Evolutionary conservation across 2,329 filamentous ascomycete genomes (phyloP).

Genomic region (Talaromyces sp.): DNA sequence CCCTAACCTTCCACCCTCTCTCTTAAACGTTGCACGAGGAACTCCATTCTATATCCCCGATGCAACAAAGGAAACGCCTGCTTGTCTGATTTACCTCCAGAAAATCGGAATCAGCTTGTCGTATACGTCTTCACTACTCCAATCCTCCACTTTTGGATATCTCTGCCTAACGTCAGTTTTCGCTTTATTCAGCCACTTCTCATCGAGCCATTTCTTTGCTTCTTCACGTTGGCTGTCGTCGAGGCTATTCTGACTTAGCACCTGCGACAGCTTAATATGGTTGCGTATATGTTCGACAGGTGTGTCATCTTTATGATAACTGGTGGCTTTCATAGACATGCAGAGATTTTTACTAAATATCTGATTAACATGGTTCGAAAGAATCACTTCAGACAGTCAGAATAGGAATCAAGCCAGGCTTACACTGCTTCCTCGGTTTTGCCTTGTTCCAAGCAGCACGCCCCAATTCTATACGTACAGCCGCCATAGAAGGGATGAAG

Average conservation of each 20-base stretch:
- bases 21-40: background rate
- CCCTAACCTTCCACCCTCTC: background rate
- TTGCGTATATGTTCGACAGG: slow-evolving; percentile 3
- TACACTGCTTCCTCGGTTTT: background rate
- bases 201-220: background rate
- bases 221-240: background rate
- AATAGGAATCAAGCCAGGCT: background rate
- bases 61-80: background rate
- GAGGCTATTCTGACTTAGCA: background rate
- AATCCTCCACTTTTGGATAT: background rate
- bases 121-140: background rate
- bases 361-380: background rate
- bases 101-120: background rate
- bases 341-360: background rate
- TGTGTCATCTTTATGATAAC: background rate
- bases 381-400: background rate
- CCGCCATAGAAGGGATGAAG: slow-evolving; percentile 1
- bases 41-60: background rate
- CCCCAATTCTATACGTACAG: slow-evolving; percentile 1
- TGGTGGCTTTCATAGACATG: background rate
- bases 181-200: background rate
- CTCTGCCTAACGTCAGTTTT: background rate
- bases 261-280: background rate
- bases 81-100: background rate
- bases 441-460: background rate